Evolutionary conservation across 108 stramenopile species (phyloP).

Genomic region (Nitzschia inconspicua): DNA sequence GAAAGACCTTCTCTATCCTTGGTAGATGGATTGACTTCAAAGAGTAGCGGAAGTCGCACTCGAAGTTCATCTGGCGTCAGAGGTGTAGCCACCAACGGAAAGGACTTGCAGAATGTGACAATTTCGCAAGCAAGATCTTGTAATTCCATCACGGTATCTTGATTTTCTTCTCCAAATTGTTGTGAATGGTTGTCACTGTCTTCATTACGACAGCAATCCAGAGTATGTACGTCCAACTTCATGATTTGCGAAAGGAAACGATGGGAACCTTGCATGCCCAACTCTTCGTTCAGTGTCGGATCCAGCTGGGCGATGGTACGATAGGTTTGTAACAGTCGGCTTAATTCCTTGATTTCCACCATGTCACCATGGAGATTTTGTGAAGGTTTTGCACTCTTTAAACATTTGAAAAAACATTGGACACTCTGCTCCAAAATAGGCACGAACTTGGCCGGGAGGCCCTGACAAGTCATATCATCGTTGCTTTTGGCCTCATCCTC

Average conservation of each 20-base stretch:
- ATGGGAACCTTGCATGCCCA: conserved; percentile 55
- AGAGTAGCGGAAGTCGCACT: conserved; percentile 56
- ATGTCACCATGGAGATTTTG: background rate
- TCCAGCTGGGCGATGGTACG: conserved; percentile 40
- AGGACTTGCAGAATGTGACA: conserved; percentile 28
- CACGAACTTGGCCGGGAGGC: conserved; percentile 26
- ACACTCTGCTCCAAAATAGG: conserved; percentile 12
- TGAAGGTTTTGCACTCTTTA: background rate
- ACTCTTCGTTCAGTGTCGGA: conserved; percentile 56
- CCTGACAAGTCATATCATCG: background rate
- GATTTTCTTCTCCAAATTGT: conserved; percentile 46
- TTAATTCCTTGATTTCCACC: conserved; percentile 17
- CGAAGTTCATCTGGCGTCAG: conserved; percentile 46
- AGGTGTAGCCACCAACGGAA: conserved; percentile 39
- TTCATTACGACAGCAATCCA: conserved; percentile 9
- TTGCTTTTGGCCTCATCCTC: background rate
- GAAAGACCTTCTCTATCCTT: background rate
- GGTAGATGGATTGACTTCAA: conserved; percentile 24
- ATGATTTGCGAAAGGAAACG: conserved; percentile 38
- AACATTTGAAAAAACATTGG: background rate
- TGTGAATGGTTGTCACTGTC: background rate
- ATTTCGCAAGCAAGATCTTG: conserved; percentile 73
- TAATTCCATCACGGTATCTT: conserved; percentile 66
- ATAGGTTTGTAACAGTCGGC: conserved; percentile 22
- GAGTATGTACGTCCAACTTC: conserved; percentile 13